Evolutionary conservation across 805 yeast genomes (phyloP), one percentile per base, ranked within the genome.

Genomic region (Candida koratica): DNA sequence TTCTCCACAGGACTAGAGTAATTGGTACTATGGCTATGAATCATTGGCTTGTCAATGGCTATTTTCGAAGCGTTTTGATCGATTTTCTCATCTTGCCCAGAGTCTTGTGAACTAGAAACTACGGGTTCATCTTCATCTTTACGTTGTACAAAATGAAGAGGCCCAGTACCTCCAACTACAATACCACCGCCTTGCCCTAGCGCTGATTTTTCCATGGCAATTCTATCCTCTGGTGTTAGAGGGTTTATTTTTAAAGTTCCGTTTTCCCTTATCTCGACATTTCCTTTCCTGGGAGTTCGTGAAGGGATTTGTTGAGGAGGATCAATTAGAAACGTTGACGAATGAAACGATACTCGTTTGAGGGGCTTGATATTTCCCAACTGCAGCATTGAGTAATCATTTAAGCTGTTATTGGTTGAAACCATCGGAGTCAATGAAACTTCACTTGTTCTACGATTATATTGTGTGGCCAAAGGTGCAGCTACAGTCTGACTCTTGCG

Each of bases 271-370:
- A 78, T 64, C 46, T 77, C 73, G 38, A 67, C 88, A 51, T 86
- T 82, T 6, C 97, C 96, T 47, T 73, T 71, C 45, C 81, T 69
- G 5, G 97, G 96, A 41, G 71, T 73, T 51, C 95, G 65, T 1
- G 95, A 83, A 2, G 97, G 97, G 42, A 89, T 84, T 54, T 88
- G 96, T 52, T 89, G 97, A 1, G 96, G 95, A 1, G 69, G 69
- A 37, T 67, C 71, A 13, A 67, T 64, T 25, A 63, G 51, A 37
- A 67, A 67, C 1, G 71, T 65, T 25, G 60, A 55, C 23, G 64
- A 56, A 42, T 66, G 71, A 37, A 67, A 67, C 3, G 69, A 69
- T 8, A 67, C 72, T 27, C 69, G 46, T 48, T 63, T 65, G 31
- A 67, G 45, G 3, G 69, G 68, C 36, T 56, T 63, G 35, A 61